Evolutionary conservation across 345 rosid genomes (phyloP).

Genomic region (Arabidopsis suecica): DNA sequence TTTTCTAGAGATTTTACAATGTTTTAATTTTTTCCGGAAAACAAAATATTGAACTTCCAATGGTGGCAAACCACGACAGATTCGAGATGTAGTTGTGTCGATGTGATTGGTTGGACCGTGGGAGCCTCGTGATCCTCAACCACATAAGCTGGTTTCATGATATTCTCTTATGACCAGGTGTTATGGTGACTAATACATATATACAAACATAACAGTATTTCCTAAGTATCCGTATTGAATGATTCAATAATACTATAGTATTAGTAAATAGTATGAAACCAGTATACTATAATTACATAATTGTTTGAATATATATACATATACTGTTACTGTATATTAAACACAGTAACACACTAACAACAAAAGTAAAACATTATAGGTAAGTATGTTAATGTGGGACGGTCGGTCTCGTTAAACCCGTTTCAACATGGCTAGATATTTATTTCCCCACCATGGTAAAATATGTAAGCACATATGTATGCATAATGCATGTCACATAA

Average conservation of each 20-base stretch:
- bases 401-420: constrained; percentile 30
- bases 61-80: constrained; percentile 36
- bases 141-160: constrained; percentile 30
- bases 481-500: not conserved
- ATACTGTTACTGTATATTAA: too few species aligned
- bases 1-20: constrained; percentile 19
- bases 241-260: not conserved
- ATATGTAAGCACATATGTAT: not conserved
- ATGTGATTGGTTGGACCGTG: constrained; percentile 39
- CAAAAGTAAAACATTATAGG: constrained; percentile 2
- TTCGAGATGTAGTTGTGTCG: constrained; percentile 38
- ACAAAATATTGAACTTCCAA: constrained; percentile 13
- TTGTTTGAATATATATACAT: not conserved
- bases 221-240: not conserved
- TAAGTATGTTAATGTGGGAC: constrained; percentile 29
- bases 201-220: constrained; percentile 16
- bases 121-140: constrained; percentile 50
- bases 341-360: too few species aligned
- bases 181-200: constrained; percentile 22
- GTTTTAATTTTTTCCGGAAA: not conserved
- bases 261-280: not conserved
- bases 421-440: constrained; percentile 12
- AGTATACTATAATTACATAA: not conserved
- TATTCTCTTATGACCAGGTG: constrained; percentile 7
- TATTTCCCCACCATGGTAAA: not conserved